Evolutionary conservation across 768 basidiomycete genomes (phyloP).

Genomic region (Mycena olivaceomarginata): DNA sequence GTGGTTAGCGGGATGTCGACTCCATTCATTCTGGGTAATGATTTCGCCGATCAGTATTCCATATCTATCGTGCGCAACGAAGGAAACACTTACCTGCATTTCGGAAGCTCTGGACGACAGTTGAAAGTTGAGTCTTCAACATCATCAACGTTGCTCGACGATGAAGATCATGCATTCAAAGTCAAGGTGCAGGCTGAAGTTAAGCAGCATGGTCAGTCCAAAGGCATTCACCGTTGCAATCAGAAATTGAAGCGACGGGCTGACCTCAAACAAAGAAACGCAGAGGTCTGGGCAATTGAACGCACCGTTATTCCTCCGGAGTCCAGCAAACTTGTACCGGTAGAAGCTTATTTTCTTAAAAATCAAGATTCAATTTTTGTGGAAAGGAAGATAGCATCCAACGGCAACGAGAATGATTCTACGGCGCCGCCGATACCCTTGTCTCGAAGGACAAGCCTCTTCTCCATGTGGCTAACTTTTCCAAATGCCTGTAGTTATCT

Average conservation of each 20-base stretch:
- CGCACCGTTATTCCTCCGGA: conserved; percentile 40
- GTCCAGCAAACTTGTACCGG: conserved; percentile 22
- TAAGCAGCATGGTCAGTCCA: too few relatives aligned
- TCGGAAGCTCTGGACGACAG: conserved; percentile 14
- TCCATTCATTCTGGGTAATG: conserved; percentile 56
- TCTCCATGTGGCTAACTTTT: too few relatives aligned
- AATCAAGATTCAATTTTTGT: conserved; percentile 24
- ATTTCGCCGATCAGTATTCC: conserved; percentile 56
- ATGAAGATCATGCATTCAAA: conserved; percentile 27
- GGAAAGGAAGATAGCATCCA: too few relatives aligned
- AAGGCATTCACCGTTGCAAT: conserved; percentile 13
- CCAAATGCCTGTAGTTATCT: too few relatives aligned
- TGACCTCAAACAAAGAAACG: not conserved
- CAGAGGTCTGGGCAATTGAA: conserved; percentile 27
- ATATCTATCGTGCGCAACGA: conserved; percentile 50
- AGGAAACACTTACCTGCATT: conserved; percentile 5
- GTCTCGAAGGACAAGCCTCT: too few relatives aligned
- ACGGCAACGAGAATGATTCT: too few relatives aligned
- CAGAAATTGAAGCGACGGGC: conserved; percentile 14
- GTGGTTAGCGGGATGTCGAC: conserved; percentile 54
- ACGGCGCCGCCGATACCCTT: too few relatives aligned
- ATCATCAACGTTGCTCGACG: not conserved
- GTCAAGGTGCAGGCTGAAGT: not conserved
- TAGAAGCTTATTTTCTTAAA: conserved; percentile 4
- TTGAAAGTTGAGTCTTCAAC: conserved; percentile 10